A percentile compares a stretch with the other conserved stretches of the same genome.
phyloP scores from a whole-genome alignment of 2,329 filamentous ascomycete genomes.

The Alternaria dauci region DNA sequence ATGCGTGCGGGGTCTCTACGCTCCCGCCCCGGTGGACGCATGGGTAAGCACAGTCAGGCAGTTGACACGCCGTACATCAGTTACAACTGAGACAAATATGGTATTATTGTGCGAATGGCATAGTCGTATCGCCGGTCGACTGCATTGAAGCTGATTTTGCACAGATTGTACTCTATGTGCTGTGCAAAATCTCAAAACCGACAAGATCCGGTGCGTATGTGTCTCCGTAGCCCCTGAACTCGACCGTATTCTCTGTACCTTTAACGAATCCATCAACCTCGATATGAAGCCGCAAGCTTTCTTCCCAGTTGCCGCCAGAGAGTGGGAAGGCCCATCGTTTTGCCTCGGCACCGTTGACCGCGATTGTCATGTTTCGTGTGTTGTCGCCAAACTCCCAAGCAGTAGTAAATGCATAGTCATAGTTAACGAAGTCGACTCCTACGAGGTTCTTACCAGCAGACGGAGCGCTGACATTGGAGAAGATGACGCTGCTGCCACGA shows the following conservation, averaged over 20 bases:
- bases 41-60: not conserved
- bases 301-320: constrained; percentile 53
- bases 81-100: not conserved
- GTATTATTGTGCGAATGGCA: not conserved
- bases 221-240: constrained; percentile 28
- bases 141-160: not conserved
- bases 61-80: not conserved
- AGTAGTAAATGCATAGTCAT: constrained; percentile 51
- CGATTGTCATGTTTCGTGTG: constrained; percentile 48
- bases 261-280: constrained; percentile 39
- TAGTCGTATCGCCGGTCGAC: not conserved
- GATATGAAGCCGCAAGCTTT: constrained; percentile 35
- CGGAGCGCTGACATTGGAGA: constrained; percentile 37
- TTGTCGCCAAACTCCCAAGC: constrained; percentile 47
- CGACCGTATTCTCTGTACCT: constrained; percentile 34
- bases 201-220: constrained; percentile 40
- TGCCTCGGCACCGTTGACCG: constrained; percentile 49
- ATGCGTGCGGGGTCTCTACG: constrained; percentile 6
- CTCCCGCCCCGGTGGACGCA: not conserved
- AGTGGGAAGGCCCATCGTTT: constrained; percentile 52
- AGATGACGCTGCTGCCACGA: constrained; percentile 34
- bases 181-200: constrained; percentile 39
- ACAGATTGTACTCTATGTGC: not conserved
- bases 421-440: constrained; percentile 53
- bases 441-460: constrained; percentile 42